Conservation (phyloP, 2,329 filamentous ascomycete genomes). For the Colletotrichum sansevieriae region DNA sequence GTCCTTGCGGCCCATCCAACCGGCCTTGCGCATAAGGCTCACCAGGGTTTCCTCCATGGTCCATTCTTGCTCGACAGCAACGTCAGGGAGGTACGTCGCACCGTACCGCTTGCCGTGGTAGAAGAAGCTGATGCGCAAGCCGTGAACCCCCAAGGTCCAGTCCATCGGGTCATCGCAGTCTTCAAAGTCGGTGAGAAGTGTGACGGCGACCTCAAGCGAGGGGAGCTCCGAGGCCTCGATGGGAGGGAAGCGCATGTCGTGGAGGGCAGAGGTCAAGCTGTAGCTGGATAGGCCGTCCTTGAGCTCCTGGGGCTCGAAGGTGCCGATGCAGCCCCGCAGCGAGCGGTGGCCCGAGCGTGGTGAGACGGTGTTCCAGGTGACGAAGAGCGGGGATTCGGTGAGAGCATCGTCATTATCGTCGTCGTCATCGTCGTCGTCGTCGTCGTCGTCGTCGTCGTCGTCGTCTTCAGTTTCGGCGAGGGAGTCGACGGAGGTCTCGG, state of each 20-base stretch:
- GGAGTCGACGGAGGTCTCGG: conserved; percentile 60
- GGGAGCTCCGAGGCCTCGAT: conserved; percentile 68
- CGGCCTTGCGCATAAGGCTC: conserved; percentile 93
- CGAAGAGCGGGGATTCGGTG: conserved; percentile 82
- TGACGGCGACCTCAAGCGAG: conserved; percentile 75
- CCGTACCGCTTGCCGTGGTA: conserved; percentile 80
- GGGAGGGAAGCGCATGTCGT: conserved; percentile 73
- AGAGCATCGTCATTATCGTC: conserved; percentile 45
- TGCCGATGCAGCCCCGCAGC: conserved; percentile 95
- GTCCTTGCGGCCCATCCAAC: conserved; percentile 85
- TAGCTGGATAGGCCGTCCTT: conserved; percentile 81
- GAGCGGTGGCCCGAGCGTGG: conserved; percentile 68
- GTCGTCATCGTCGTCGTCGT: too few species aligned
- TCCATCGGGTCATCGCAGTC: conserved; percentile 79
- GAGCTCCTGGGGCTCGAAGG: conserved; percentile 84
- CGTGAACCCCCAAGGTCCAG: conserved; percentile 89
- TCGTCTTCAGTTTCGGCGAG: conserved; percentile 47
- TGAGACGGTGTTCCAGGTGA: conserved; percentile 90
- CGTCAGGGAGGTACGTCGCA: conserved; percentile 92
- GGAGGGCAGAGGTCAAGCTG: conserved; percentile 81
- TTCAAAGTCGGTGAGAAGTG: conserved; percentile 89
- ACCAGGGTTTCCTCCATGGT: conserved; percentile 91
- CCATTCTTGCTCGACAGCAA: conserved; percentile 94
- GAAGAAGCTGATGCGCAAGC: conserved; percentile 87
- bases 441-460: conserved; percentile 42